Evolutionary conservation across 345 rosid species (phyloP).

Genomic region (Erysimum cheiranthoides): DNA sequence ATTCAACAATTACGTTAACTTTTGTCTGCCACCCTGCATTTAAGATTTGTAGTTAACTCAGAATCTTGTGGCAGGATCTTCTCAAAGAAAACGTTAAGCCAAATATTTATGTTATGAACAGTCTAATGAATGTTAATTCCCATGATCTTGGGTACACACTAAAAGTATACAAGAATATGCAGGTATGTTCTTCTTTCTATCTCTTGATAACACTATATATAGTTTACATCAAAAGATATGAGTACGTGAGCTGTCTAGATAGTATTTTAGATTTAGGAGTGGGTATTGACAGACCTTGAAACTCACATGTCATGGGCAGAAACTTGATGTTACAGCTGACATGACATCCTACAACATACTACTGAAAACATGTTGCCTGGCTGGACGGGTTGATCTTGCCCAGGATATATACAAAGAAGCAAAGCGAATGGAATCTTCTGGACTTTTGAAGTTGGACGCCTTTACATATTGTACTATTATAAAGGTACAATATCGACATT

Average conservation of each 20-base stretch:
- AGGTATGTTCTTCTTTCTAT: constrained; percentile 54
- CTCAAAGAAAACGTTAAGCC: constrained; percentile 62
- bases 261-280: constrained; percentile 3
- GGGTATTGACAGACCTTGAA: constrained; percentile 16
- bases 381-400: constrained; percentile 85
- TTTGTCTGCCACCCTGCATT: constrained; percentile 16
- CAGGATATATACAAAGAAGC: constrained; percentile 79
- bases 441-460: constrained; percentile 72
- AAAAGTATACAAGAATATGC: constrained; percentile 71
- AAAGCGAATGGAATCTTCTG: constrained; percentile 69
- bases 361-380: constrained; percentile 86
- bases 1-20: constrained; percentile 23
- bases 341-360: constrained; percentile 88
- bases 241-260: constrained; percentile 23
- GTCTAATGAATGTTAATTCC: constrained; percentile 93
- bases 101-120: constrained; percentile 82
- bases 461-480: constrained; percentile 92
- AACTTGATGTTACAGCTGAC: constrained; percentile 67
- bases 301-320: constrained; percentile 55
- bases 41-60: constrained; percentile 20
- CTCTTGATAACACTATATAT: constrained; percentile 8
- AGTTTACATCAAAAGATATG: not conserved
- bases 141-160: constrained; percentile 74
- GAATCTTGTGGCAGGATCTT: constrained; percentile 67
- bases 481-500: constrained; percentile 57